Evolutionary conservation across 228 moss, liverwort and hornwort species (phyloP), one percentile per base, ranked within the genome.

Genomic region (Sphagnum magellanicum): DNA sequence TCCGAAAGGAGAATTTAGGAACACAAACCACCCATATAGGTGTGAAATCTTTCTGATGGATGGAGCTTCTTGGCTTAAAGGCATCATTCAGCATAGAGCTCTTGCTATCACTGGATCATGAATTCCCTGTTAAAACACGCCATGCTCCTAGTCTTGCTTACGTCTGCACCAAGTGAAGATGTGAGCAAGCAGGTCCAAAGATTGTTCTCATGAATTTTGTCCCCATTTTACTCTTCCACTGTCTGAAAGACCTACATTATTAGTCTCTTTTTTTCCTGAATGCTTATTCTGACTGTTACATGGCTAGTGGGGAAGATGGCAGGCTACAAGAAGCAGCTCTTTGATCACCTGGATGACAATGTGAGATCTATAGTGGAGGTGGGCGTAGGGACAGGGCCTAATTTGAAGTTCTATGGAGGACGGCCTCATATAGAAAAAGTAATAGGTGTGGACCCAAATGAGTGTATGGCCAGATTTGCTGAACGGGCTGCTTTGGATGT

Each of bases 361-460:
- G 77, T 81, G 57, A 84, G 86, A 61, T 74, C 77, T 15, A 71
- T 97, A 16, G 65, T 97, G 75, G 93, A 97, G 67, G 59, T 97
- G 6, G 97, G 97, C 53, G 70, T 97, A 52, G 97, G 97, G 55
- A 88, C 90, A 3, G 97, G 97, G 5, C 97, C 97, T 1, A 97
- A 97, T 80, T 76, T 97, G 66, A 76, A 75, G 17, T 97, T 83
- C 51, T 97, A 93, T 10, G 90, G 84, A 15, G 80, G 79, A 52
- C 72, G 75, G 65, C 75, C 81, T 50, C 79, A 74, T 16, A 79
- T 90, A 70, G 51, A 81, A 53, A 76, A 69, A 17, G 91, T 97
- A 60, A 74, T 91, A 49, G 97, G 97, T 32, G 80, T 93, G 79
- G 97, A 97, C 68, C 97, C 97, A 4, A 97, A 97, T 66, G 60